Evolutionary conservation across 73 alveolate genomes (phyloP), one percentile per base, ranked within the genome.

Genomic region (Stentor roeselii): DNA sequence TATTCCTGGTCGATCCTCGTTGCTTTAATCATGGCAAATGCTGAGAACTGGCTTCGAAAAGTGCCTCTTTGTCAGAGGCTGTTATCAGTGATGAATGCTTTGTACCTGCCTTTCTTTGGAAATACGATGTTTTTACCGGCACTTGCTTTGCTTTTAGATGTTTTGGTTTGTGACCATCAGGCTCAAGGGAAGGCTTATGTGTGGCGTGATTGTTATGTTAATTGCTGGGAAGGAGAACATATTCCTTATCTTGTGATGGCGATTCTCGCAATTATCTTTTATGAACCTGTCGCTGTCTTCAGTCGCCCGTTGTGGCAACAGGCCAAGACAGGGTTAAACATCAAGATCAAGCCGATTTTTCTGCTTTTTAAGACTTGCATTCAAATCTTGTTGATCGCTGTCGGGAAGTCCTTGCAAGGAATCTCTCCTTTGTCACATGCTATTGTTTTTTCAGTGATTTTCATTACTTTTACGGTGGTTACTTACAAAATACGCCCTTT

Each of bases 271-370:
- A 39, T 76, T n/a, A 14, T 35, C 21, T 37, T 34, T 35, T 76
- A 39, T 76, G 75, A 76, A n/a, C 84, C 84, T 76, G 39, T 76
- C 34, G 84, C 84, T 76, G 74, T 34, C 32, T 76, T 39, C 39
- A 27, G 60, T 21, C 30, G 84, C 6, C 84, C 84, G 39, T 38
- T 76, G 0, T 76, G 84, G 85, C 74, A 76, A 35, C 74, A 76
- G 39, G 60, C 84, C n/a, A 37, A 41, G n/a, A 76, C 84, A 41
- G 84, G 84, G 76, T 2, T 76, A 32, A 76, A 41, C 39, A 32
- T 76, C 6, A 39, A 27, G 37, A 41, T 41, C 30, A 76, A 76
- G 39, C 84, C 84, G 14, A n/a, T 39, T n/a, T 76, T 76, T 39
- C 39, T 76, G 21, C 39, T 76, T 0, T 39, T 76, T 35, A 76